A percentile compares a stretch with the other conserved stretches of the same genome.
Conservation (phyloP, 345 rosid genomes). For the Eucalyptus erythrocorys region DNA sequence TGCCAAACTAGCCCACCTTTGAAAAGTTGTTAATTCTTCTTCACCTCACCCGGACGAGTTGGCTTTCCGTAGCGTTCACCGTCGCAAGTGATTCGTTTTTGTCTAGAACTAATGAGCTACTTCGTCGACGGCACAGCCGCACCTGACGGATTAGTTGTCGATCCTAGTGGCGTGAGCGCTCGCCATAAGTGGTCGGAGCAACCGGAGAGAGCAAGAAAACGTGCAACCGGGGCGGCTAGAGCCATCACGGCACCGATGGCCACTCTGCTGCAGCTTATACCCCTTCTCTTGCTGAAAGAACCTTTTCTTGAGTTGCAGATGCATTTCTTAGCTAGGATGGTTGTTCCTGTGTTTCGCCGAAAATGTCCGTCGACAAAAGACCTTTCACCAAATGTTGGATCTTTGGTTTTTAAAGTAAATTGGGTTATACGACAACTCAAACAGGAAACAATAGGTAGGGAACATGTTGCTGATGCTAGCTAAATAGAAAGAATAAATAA, state of each 20-base stretch:
- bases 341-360: rapidly evolving
- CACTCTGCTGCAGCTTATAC: rapidly evolving
- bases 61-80: neutral
- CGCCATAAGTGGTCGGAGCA: rapidly evolving
- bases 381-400: too few species aligned
- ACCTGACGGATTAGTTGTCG: neutral
- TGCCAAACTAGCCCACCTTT: neutral
- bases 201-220: neutral
- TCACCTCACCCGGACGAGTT: neutral
- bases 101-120: neutral
- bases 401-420: neutral
- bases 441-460: rapidly evolving
- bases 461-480: neutral
- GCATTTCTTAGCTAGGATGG: neutral
- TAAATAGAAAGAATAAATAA: too few species aligned
- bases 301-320: neutral
- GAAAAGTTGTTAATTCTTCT: neutral
- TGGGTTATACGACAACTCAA: rapidly evolving
- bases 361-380: neutral
- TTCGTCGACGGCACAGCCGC: neutral
- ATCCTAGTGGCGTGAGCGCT: neutral
- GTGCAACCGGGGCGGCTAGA: too few species aligned
- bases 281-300: neutral
- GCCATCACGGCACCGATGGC: rapidly evolving
- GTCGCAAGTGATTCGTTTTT: neutral